Percentiles rank a stretch among this genome's conserved stretches.
These are phyloP conservation scores for Neurospora tetrasperma DNA, from an alignment of 495 filamentous ascomycete species.

Conservation along the genomic window DNA sequence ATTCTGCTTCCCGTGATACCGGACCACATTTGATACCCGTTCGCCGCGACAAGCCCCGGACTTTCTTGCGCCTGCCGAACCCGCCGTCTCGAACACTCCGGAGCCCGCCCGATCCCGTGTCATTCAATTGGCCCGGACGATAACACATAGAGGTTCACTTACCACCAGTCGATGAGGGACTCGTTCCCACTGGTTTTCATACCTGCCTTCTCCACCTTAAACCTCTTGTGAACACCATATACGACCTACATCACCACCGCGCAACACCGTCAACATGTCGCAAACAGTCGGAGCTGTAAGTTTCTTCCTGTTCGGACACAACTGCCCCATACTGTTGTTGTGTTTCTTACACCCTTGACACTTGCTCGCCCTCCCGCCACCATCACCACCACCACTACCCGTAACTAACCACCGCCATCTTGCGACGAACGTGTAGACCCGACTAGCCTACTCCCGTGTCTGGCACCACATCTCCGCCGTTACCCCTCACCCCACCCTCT, in stretches of 20 bases:
- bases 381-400: slow-evolving; percentile 24
- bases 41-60: background rate
- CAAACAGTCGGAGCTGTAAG: slow-evolving; percentile 17
- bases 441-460: slow-evolving; percentile 86
- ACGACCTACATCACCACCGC: background rate
- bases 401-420: slow-evolving; percentile 43
- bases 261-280: slow-evolving; percentile 13
- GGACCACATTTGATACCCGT: background rate
- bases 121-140: background rate
- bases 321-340: background rate
- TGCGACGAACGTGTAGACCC: slow-evolving; percentile 55
- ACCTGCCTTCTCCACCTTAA: background rate
- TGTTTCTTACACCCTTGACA: slow-evolving; percentile 3
- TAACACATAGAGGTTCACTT: background rate
- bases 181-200: slow-evolving; percentile 12
- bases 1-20: background rate
- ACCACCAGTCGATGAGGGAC: slow-evolving; percentile 17
- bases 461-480: slow-evolving; percentile 82
- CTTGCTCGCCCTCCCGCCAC: slow-evolving; percentile 5
- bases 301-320: background rate
- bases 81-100: background rate
- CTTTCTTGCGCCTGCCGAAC: background rate
- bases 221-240: background rate
- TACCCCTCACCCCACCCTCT: slow-evolving; percentile 43
- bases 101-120: background rate